Evolutionary conservation across 2,329 filamentous ascomycete genomes (phyloP).

Genomic region (Xylariaceae sp.): DNA sequence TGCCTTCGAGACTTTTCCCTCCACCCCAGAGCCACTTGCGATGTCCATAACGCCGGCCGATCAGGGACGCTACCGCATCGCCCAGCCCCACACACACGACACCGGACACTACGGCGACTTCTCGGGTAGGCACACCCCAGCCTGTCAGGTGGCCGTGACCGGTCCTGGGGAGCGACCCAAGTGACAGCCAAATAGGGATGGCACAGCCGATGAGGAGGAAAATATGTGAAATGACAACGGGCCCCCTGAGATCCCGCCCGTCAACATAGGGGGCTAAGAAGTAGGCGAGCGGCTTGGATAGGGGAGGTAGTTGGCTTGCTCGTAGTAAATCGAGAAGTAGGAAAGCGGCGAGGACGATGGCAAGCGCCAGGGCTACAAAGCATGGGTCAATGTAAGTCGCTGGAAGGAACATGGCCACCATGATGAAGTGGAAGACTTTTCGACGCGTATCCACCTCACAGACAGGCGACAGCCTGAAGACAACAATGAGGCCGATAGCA

Average conservation of each 20-base stretch:
- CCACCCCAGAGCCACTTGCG: constrained; percentile 97
- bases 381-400: constrained; percentile 85
- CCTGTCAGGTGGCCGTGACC: constrained; percentile 64
- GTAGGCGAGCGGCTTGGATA: constrained; percentile 82
- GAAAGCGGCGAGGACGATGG: constrained; percentile 81
- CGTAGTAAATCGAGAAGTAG: constrained; percentile 87
- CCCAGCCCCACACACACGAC: constrained; percentile 95
- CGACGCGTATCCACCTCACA: constrained; percentile 94
- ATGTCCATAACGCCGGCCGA: constrained; percentile 84
- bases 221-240: constrained; percentile 94
- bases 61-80: constrained; percentile 89
- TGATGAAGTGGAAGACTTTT: constrained; percentile 98
- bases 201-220: constrained; percentile 95
- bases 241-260: constrained; percentile 88
- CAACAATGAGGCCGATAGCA: constrained; percentile 72
- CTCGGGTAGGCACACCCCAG: constrained; percentile 78
- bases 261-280: constrained; percentile 96
- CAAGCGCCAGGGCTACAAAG: constrained; percentile 81
- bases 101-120: constrained; percentile 89
- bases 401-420: constrained; percentile 94
- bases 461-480: constrained; percentile 75
- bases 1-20: constrained; percentile 92
- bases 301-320: constrained; percentile 87
- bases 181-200: constrained; percentile 88
- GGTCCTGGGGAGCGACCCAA: constrained; percentile 70